phyloP scores from a whole-genome alignment of 345 rosid species.

The Eucalyptus tenuipes region DNA sequence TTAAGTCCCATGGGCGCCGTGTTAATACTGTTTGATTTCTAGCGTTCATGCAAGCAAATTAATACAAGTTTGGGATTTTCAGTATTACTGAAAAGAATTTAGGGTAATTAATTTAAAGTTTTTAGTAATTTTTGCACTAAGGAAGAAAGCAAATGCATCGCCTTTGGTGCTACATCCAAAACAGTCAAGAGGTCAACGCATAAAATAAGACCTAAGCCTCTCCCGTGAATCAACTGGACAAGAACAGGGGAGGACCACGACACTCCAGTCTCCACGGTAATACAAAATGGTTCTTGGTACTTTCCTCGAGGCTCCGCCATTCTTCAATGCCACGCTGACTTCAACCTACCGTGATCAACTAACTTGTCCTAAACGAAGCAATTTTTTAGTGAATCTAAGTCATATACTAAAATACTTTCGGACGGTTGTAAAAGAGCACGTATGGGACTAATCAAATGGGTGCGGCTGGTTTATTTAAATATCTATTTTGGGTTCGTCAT shows the following conservation, averaged over 20 bases:
- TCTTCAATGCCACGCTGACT: background rate
- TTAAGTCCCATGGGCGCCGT: background rate
- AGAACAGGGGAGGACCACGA: background rate
- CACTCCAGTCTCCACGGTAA: background rate
- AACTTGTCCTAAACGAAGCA: background rate
- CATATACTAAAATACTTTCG: background rate
- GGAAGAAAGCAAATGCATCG: background rate
- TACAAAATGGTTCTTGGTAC: background rate
- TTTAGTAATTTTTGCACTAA: no score
- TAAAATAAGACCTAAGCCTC: background rate
- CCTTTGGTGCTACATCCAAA: background rate
- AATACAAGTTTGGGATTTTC: no score
- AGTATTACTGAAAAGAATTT: no score
- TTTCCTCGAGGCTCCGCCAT: background rate
- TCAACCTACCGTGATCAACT: background rate
- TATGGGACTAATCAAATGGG: background rate
- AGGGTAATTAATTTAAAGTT: background rate
- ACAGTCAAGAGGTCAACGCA: background rate
- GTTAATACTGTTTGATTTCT: background rate
- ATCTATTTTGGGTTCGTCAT: fast-evolving
- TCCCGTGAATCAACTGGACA: no score
- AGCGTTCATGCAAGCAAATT: no score
- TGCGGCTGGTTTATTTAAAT: background rate
- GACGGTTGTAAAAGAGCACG: background rate
- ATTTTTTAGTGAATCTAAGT: background rate